Conservation (phyloP, 257 asterid species). For the Lantana camara region DNA sequence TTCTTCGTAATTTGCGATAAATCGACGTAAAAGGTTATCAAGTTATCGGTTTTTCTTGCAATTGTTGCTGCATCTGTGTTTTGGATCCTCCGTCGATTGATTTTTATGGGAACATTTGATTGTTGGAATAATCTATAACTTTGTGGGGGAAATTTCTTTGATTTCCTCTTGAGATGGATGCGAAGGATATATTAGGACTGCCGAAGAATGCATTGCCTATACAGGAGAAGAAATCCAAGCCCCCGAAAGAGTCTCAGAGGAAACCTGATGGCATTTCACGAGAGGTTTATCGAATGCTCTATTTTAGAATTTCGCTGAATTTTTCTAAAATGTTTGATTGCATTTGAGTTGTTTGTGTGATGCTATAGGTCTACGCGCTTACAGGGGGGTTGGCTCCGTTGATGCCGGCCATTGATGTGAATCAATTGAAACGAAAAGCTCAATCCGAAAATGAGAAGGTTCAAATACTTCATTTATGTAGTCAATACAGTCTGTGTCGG, state of each 20-base stretch:
- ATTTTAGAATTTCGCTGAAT: not conserved
- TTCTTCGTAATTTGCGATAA: constrained; percentile 6
- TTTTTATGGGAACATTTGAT: not conserved
- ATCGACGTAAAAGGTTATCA: constrained; percentile 4
- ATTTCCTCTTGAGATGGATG: constrained; percentile 60
- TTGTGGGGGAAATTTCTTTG: not conserved
- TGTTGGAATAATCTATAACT: not conserved
- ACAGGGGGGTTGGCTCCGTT: constrained; percentile 93
- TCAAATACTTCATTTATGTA: constrained; percentile 7
- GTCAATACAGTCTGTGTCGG: not conserved
- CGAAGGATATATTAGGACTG: constrained; percentile 91
- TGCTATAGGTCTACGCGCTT: constrained; percentile 84
- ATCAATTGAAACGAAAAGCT: constrained; percentile 71
- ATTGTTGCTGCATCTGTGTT: not conserved
- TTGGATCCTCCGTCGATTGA: not conserved
- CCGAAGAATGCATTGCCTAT: constrained; percentile 61
- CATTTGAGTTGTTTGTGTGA: constrained; percentile 22
- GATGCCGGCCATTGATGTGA: constrained; percentile 79
- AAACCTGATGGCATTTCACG: constrained; percentile 99
- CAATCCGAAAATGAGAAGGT: constrained; percentile 91
- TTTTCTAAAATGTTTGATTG: not conserved
- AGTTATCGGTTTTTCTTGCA: not conserved
- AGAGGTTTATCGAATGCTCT: constrained; percentile 48
- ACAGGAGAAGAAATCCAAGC: constrained; percentile 80
- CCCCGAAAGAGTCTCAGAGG: constrained; percentile 93